Conservation (phyloP, 345 rosid genomes). For the Hypericum androsaemum region DNA sequence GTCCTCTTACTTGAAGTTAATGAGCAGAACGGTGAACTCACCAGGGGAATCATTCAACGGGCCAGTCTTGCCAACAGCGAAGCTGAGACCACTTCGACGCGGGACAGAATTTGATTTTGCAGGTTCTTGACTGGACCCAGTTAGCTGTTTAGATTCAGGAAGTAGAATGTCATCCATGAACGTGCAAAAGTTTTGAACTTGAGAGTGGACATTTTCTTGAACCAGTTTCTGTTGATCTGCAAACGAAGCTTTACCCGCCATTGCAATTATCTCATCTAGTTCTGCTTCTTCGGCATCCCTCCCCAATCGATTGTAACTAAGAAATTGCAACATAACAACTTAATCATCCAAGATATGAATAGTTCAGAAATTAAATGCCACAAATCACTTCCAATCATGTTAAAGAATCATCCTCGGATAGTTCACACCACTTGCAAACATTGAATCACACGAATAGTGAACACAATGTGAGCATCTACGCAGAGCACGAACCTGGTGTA, state of each 20-base stretch:
- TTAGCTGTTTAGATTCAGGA: conserved; percentile 18
- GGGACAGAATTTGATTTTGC: conserved; percentile 25
- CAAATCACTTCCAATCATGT: not conserved
- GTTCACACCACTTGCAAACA: no score
- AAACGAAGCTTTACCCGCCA: conserved; percentile 62
- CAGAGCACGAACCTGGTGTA: conserved; percentile 56
- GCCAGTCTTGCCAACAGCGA: conserved; percentile 51
- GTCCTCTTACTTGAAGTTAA: not conserved
- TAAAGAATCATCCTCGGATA: not conserved
- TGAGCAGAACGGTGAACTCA: conserved; percentile 23
- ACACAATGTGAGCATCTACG: no score
- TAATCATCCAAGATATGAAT: not conserved
- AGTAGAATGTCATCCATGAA: conserved; percentile 64
- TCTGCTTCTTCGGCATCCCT: conserved; percentile 65
- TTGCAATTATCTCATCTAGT: conserved; percentile 74
- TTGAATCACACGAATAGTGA: not conserved
- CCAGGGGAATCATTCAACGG: conserved; percentile 27
- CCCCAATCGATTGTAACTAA: conserved; percentile 73
- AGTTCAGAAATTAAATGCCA: not conserved
- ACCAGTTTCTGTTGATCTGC: conserved; percentile 75
- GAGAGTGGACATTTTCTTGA: conserved; percentile 66
- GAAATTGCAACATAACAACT: not conserved
- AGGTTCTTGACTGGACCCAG: conserved; percentile 18
- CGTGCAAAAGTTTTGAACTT: conserved; percentile 40
- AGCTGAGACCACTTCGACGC: conserved; percentile 64